Evolutionary conservation across 176 grass and related monocot species (phyloP).

Genomic region (maize (Zea mays)): DNA sequence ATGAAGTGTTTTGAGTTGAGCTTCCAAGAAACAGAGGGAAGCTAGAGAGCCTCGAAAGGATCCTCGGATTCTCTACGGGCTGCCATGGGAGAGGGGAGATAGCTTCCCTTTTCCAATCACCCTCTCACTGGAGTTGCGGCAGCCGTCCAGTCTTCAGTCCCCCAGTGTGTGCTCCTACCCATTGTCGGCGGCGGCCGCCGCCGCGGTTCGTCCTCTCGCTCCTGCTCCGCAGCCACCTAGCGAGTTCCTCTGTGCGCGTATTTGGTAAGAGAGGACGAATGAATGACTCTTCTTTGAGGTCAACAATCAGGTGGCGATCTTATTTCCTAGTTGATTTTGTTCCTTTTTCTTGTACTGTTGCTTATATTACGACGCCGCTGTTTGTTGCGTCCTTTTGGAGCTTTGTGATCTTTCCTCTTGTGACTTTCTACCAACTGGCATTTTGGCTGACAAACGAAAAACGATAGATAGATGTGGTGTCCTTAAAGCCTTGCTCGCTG

Average conservation of each 20-base stretch:
- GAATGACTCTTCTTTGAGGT: neutral
- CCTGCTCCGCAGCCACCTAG: neutral
- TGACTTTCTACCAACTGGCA: slow-evolving; percentile 22
- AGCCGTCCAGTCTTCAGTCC: neutral
- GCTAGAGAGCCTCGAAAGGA: neutral
- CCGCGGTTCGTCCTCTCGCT: neutral
- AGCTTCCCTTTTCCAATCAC: neutral
- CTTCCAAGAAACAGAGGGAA: slow-evolving; percentile 39
- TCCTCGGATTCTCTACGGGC: slow-evolving; percentile 41
- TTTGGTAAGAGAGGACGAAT: neutral
- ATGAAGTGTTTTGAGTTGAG: slow-evolving; percentile 27
- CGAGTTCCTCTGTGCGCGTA: neutral
- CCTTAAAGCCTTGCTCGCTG: neutral
- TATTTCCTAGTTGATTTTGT: neutral
- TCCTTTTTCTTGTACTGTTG: slow-evolving; percentile 30
- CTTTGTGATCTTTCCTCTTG: slow-evolving; percentile 38
- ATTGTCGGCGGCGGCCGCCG: neutral
- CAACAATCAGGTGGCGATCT: slow-evolving; percentile 3
- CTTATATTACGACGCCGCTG: slow-evolving; percentile 2
- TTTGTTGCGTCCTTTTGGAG: slow-evolving; percentile 34
- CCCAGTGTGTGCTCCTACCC: neutral
- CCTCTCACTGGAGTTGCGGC: neutral
- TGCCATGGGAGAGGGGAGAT: neutral
- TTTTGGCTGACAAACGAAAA: slow-evolving; percentile 26
- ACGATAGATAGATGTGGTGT: slow-evolving; percentile 2